Evolutionary conservation across 176 grass and related monocot genomes (phyloP), one percentile per base, ranked within the genome.

Genomic region (Aegilops tauschii): DNA sequence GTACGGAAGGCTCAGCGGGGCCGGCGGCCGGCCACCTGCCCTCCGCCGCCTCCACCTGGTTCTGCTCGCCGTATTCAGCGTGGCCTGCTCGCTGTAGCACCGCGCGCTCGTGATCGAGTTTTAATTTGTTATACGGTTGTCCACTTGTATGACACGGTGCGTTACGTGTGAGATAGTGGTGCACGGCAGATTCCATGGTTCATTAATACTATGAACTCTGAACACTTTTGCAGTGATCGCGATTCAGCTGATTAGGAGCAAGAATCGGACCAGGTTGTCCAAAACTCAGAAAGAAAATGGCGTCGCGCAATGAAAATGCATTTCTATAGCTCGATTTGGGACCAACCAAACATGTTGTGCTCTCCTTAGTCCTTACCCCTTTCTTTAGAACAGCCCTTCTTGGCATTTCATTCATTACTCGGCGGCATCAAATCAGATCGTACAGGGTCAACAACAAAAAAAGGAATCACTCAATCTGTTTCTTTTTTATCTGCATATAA

Each of bases 1-100:
- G 34, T 96, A 95, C 44, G 17, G 82, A 8, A 80, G 83, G 80
- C 47, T 88, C n/a, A 79, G 86, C 59, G 80, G 72, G 34, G 65
- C 81, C n/a, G 21, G 73, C 85, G 5, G 25, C 0, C 25, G 31
- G 34, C 8, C 75, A 34, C 3, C 71, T 9, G 61, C 31, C 34
- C 4, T 3, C 12, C 1, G 23, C 77, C 40, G 68, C 40, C 29
- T 29, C 62, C 80, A 65, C 49, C 65, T 82, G 14, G 0, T 80
- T 4, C 30, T 83, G 81, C 31, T 91, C 4, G 76, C 61, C 47
- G 6, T 78, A 36, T 8, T 78, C 25, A 21, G 76, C 50, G 16
- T 68, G 23, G 35, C 31, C 61, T 75, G 4, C 44, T 65, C 69
- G 8, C 58, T 52, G 69, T 90, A 88, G 74, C 76, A 73, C 27